Percentiles rank a stretch among this genome's conserved stretches.
Conservation (phyloP, 345 rosid species). For the Eucalyptus albens region DNA sequence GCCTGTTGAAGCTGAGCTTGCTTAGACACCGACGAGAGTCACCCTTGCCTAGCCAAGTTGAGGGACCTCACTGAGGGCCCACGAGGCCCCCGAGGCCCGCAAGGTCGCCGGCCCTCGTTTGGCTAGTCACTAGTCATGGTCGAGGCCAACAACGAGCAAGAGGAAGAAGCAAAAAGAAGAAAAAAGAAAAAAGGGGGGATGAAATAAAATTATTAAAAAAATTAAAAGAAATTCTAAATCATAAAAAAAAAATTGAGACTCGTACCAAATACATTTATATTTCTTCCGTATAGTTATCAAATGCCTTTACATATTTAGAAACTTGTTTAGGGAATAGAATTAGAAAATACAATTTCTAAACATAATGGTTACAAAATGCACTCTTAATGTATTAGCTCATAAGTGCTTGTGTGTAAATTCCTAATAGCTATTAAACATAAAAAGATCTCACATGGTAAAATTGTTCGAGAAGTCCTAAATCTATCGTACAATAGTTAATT, state of each 20-base stretch:
- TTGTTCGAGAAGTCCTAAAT: not conserved
- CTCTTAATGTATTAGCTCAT: not conserved
- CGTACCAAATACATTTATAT: too few relatives aligned
- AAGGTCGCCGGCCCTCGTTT: accelerated
- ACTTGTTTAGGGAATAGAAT: too few relatives aligned
- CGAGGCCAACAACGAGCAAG: too few relatives aligned
- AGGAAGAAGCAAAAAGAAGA: too few relatives aligned
- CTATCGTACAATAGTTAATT: not conserved
- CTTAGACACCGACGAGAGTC: accelerated
- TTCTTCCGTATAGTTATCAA: too few relatives aligned
- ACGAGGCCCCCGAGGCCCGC: accelerated
- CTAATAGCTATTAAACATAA: not conserved
- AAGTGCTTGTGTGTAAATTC: not conserved
- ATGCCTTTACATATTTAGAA: too few relatives aligned
- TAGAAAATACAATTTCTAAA: too few relatives aligned
- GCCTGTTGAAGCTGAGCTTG: accelerated
- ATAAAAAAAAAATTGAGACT: too few relatives aligned
- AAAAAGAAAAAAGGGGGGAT: too few relatives aligned
- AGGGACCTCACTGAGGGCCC: accelerated
- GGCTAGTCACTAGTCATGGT: accelerated
- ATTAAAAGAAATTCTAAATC: too few relatives aligned
- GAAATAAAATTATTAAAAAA: too few relatives aligned
- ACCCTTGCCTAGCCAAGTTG: too few relatives aligned
- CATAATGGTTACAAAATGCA: accelerated
- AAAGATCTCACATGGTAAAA: not conserved